A percentile compares a stretch with the other conserved stretches of the same genome.
phyloP scores from a whole-genome alignment of 768 basidiomycete species.

The Boletus reticulatus region DNA sequence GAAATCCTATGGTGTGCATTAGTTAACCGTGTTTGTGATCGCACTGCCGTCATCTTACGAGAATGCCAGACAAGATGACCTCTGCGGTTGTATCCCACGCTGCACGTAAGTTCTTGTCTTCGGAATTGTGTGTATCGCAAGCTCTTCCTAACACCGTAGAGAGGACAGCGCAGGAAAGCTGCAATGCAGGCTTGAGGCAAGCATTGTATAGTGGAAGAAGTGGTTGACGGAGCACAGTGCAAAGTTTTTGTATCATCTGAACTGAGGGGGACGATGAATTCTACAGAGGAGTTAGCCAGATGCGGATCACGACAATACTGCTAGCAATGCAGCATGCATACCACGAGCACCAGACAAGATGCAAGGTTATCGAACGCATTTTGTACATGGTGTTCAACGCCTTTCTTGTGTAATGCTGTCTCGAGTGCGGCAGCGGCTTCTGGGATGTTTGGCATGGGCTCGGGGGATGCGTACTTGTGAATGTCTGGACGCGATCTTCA shows the following conservation, averaged over 20 bases:
- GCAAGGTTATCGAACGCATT: conserved; percentile 40
- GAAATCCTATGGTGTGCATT: conserved; percentile 20
- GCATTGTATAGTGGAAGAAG: conserved; percentile 44
- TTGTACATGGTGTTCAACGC: conserved; percentile 28
- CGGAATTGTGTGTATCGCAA: conserved; percentile 20
- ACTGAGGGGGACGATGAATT: conserved; percentile 38
- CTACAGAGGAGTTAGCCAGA: conserved; percentile 26
- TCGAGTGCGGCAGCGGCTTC: conserved; percentile 34
- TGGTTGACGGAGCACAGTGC: conserved; percentile 39
- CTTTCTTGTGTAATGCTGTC: conserved; percentile 26
- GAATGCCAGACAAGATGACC: conserved; percentile 51
- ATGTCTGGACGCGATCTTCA: too few relatives aligned
- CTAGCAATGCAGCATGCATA: conserved; percentile 32
- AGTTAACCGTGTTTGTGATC: conserved; percentile 2
- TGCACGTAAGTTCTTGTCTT: conserved; percentile 19
- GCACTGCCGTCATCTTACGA: conserved; percentile 33
- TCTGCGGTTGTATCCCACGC: conserved; percentile 48
- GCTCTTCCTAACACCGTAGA: conserved; percentile 40
- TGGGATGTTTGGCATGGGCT: conserved; percentile 24
- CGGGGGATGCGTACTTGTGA: neutral
- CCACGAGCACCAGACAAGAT: conserved; percentile 44
- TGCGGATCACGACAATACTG: neutral
- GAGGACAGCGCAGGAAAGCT: conserved; percentile 42
- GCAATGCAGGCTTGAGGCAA: conserved; percentile 39
- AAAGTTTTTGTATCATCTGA: conserved; percentile 38